Base-by-base conservation (phyloP, 768 basidiomycete genomes). In the Hygrophorus pudorinus region DNA sequence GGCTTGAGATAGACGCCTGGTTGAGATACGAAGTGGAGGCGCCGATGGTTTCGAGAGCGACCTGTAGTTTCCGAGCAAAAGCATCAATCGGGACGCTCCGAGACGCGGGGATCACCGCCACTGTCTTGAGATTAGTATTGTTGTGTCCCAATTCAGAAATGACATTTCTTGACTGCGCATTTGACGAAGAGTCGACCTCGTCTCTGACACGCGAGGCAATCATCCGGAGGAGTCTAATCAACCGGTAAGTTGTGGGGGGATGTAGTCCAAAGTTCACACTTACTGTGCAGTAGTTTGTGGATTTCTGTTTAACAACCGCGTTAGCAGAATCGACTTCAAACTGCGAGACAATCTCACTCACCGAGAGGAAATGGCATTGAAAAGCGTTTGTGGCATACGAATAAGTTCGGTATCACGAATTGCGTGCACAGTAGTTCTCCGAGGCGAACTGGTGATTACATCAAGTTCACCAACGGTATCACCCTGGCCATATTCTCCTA, bases 371-470 rank as follows among this genome's bases (percentile, higher is more conserved):
- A 98, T 94, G 1, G 96, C 96, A 60, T 98, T 98, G 70, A 98
- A 99, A 8, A 99, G 71, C 0, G 96, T 96, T 56, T 87, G 81
- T 1, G 96, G 96, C 86, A 99, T 96, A 21, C 94, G 71, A 21
- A 94, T 94, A 10, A 99, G 72, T 60, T 99, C 96, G 0, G 92
- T 91, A 58, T 99, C 96, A 54, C 96, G 89, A 51, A 99, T 98
- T 5, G 96, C 96, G 63, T 98, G 94, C 13, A 97, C 80, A 0
- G 92, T 98, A 38, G 81, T 93, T 44, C 84, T 76, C 46, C 96
- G 77, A 2, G 78, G 76, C 13, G 82, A 85, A 53, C 83, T 86
- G 6, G 93, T 96, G 55, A 99, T 98, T 42, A 96, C 96, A 59
- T 98, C 96, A 10, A 99, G 72, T 62, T 99, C 96, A 18, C 96